Evolutionary conservation across 2,329 filamentous ascomycete species (phyloP).

Genomic region (Ophiostoma piceae): DNA sequence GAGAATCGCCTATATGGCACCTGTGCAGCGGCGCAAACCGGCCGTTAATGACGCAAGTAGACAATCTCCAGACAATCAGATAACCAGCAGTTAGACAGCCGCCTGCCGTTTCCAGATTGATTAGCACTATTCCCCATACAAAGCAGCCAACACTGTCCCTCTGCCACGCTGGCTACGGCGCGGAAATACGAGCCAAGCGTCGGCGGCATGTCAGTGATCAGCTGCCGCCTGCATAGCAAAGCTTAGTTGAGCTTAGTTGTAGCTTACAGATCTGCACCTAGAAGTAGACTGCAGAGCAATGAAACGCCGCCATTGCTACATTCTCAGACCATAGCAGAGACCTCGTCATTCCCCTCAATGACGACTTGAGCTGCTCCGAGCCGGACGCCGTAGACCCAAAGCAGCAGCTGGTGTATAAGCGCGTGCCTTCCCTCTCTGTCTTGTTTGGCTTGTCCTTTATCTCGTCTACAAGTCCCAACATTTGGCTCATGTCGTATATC

Average conservation of each 20-base stretch:
- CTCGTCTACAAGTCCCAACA: too few species aligned
- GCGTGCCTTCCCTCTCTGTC: too few species aligned
- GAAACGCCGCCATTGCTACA: not conserved
- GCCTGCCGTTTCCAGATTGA: not conserved
- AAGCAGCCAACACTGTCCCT: not conserved
- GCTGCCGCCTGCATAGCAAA: not conserved
- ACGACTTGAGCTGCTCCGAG: constrained; percentile 4
- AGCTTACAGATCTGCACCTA: too few species aligned
- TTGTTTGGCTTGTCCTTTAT: too few species aligned
- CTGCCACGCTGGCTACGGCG: not conserved
- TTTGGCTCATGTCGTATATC: too few species aligned
- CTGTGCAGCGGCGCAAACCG: not conserved
- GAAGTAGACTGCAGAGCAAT: not conserved
- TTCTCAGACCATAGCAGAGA: too few species aligned
- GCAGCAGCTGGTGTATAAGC: not conserved
- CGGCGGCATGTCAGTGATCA: not conserved
- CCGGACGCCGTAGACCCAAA: not conserved
- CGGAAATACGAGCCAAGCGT: constrained; percentile 7
- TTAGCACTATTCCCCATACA: not conserved
- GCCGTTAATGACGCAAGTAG: constrained; percentile 3
- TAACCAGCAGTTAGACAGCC: not conserved
- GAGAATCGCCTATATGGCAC: constrained; percentile 3
- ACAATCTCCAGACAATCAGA: not conserved
- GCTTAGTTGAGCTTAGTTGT: not conserved
- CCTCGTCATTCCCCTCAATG: not conserved